Conservation (phyloP, 768 basidiomycete species). For the Serendipita sp. region DNA sequence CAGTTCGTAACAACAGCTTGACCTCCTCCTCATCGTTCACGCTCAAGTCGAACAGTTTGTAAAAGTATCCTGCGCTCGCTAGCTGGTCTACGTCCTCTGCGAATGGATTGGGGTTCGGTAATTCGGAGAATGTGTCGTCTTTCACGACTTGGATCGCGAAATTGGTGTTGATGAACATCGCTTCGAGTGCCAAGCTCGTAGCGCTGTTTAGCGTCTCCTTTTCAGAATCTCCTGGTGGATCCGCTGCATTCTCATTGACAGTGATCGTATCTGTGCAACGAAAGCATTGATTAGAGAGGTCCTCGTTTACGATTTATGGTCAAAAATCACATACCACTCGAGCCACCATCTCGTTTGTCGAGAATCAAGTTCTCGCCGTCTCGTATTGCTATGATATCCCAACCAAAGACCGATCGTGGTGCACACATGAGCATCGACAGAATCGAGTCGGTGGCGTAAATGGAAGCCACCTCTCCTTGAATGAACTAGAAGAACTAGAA, state of each 20-base stretch:
- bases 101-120: slow-evolving; percentile 87
- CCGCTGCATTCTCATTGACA: slow-evolving; percentile 95
- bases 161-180: slow-evolving; percentile 98
- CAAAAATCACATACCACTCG: slow-evolving; percentile 39
- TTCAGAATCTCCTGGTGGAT: slow-evolving; percentile 83
- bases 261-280: slow-evolving; percentile 55
- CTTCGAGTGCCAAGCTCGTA: slow-evolving; percentile 85
- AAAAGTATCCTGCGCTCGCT: slow-evolving; percentile 91
- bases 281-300: not conserved
- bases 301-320: no score
- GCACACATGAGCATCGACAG: slow-evolving; percentile 93
- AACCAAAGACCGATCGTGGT: slow-evolving; percentile 87
- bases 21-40: slow-evolving; percentile 83
- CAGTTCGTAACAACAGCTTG: slow-evolving; percentile 83
- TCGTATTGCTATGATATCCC: slow-evolving; percentile 92
- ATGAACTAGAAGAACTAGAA: slow-evolving; percentile 38
- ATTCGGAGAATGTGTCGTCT: slow-evolving; percentile 51
- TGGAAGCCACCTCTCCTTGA: slow-evolving; percentile 58
- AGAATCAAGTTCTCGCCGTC: slow-evolving; percentile 89
- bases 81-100: slow-evolving; percentile 58
- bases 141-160: slow-evolving; percentile 91
- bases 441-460: slow-evolving; percentile 92
- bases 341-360: slow-evolving; percentile 94
- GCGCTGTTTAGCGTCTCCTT: slow-evolving; percentile 81
- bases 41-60: slow-evolving; percentile 86